Conservation (phyloP, 805 yeast species). For the Schizosaccharomyces lindneri region DNA sequence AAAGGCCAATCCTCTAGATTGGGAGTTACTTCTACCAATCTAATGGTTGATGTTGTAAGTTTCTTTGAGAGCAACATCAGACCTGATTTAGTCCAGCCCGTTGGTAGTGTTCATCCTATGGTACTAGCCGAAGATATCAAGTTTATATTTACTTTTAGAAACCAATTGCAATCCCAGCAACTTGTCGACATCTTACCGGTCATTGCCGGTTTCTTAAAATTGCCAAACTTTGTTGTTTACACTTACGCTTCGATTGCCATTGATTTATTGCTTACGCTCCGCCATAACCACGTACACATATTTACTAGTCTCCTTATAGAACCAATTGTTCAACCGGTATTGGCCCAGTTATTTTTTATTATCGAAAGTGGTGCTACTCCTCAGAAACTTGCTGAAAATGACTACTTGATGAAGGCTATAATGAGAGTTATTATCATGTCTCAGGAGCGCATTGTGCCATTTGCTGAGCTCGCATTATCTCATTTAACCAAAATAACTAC, state of each 20-base stretch:
- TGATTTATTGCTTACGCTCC: constrained; percentile 62
- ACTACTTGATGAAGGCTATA: constrained; percentile 49
- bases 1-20: constrained; percentile 68
- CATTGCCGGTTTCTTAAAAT: constrained; percentile 41
- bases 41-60: constrained; percentile 59
- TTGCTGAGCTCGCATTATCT: constrained; percentile 21
- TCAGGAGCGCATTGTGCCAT: constrained; percentile 20
- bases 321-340: constrained; percentile 32
- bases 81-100: constrained; percentile 36
- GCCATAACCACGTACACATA: constrained; percentile 27
- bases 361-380: constrained; percentile 43
- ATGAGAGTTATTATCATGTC: constrained; percentile 65
- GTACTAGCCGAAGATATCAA: constrained; percentile 80
- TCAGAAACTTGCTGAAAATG: constrained; percentile 84
- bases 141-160: constrained; percentile 69
- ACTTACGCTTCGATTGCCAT: constrained; percentile 85
- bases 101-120: constrained; percentile 36
- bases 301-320: constrained; percentile 53
- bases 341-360: constrained; percentile 40
- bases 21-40: constrained; percentile 72
- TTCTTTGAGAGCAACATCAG: constrained; percentile 67
- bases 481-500: constrained; percentile 47
- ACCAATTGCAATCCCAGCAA: constrained; percentile 74
- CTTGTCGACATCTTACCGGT: constrained; percentile 56
- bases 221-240: constrained; percentile 54